Percentiles rank a stretch among this genome's conserved stretches.
These are phyloP conservation scores for Tylopilus plumbeoviolaceoides DNA, from an alignment of 768 basidiomycete species.

Conservation along the genomic window DNA sequence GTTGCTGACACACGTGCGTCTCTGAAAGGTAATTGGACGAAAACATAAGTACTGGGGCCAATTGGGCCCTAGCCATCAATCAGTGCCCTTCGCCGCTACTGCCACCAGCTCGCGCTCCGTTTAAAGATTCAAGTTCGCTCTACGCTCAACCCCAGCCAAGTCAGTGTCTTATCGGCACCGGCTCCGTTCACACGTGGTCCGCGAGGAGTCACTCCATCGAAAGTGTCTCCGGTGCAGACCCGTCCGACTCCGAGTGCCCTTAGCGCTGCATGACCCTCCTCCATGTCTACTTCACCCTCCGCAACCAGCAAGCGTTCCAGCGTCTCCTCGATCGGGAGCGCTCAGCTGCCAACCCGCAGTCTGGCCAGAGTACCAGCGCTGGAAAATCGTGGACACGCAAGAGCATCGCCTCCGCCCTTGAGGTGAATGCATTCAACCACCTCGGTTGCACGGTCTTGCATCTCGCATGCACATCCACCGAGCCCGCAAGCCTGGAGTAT, in stretches of 20 bases:
- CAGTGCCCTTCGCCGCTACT: too few relatives aligned
- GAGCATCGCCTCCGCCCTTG: constrained; percentile 34
- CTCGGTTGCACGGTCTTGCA: constrained; percentile 80
- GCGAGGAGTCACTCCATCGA: constrained; percentile 21
- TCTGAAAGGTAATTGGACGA: not conserved
- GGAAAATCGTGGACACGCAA: constrained; percentile 58
- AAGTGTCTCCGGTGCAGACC: constrained; percentile 22
- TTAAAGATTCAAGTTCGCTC: not conserved
- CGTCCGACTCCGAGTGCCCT: constrained; percentile 12
- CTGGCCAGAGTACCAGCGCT: constrained; percentile 40
- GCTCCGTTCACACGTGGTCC: constrained; percentile 15
- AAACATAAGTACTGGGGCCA: too few relatives aligned
- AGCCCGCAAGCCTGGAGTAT: constrained; percentile 67
- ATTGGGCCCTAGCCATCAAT: too few relatives aligned
- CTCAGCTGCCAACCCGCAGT: constrained; percentile 31
- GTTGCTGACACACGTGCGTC: constrained; percentile 14
- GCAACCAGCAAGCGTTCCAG: constrained; percentile 74
- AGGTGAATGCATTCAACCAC: constrained; percentile 71
- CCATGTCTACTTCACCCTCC: constrained; percentile 69
- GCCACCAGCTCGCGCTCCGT: too few relatives aligned
- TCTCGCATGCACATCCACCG: constrained; percentile 65
- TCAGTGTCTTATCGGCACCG: constrained; percentile 15
- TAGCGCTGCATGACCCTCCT: constrained; percentile 67
- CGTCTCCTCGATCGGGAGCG: constrained; percentile 57
- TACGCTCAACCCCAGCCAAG: not conserved